Percentiles rank a stretch among this genome's conserved stretches.
Conservation (phyloP, 2,329 filamentous ascomycete genomes). For the Alternaria hordeiaustralica region DNA sequence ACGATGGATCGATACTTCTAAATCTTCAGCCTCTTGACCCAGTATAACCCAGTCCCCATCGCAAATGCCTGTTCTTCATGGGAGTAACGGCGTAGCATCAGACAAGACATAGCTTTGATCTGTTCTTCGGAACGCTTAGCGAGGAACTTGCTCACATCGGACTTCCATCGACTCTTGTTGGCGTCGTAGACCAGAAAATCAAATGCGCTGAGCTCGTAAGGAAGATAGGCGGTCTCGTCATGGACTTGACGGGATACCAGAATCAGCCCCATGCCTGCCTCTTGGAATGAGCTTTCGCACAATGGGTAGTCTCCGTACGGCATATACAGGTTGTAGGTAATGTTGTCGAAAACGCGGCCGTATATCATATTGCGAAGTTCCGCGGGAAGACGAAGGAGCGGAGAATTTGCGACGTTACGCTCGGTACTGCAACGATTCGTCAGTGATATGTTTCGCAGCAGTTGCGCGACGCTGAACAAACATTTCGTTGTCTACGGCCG, state of each 20-base stretch:
- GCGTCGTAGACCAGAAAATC: neutral
- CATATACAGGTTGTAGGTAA: too few relatives aligned
- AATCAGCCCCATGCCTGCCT: neutral
- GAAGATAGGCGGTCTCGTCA: neutral
- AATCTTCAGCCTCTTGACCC: neutral
- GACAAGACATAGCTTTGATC: neutral
- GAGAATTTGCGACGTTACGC: too few relatives aligned
- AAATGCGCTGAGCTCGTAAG: neutral
- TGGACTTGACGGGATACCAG: neutral
- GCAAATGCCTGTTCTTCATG: too few relatives aligned
- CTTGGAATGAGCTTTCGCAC: too few relatives aligned
- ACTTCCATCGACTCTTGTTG: neutral
- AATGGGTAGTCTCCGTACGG: too few relatives aligned
- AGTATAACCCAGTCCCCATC: neutral
- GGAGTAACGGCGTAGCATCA: neutral
- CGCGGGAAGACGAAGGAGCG: too few relatives aligned
- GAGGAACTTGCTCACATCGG: neutral
- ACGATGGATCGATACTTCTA: neutral
- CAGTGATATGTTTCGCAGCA: rapidly evolving
- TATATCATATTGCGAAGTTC: too few relatives aligned
- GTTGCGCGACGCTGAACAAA: too few relatives aligned
- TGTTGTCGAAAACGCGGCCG: rapidly evolving
- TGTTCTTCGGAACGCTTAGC: neutral
- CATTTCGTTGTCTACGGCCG: rapidly evolving
- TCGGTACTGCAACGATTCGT: too few relatives aligned